Evolutionary conservation across 2,329 filamentous ascomycete species (phyloP).

Genomic region (Colletotrichum nymphaeae): DNA sequence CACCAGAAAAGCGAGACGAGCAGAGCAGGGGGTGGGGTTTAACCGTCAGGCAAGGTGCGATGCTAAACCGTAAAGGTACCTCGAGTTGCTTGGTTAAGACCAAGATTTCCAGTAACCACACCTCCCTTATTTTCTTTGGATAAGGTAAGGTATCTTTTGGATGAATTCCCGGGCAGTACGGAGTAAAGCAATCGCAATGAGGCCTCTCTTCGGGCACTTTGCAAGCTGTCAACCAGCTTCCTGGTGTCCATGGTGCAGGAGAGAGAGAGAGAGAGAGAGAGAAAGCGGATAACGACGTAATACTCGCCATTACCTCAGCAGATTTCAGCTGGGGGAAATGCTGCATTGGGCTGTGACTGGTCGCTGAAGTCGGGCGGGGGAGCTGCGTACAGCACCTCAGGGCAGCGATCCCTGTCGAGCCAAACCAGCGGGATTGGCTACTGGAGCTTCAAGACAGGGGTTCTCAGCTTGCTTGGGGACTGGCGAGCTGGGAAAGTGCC

Average conservation of each 20-base stretch:
- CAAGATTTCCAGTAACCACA: not conserved
- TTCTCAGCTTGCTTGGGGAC: conserved; percentile 25
- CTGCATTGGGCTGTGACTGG: conserved; percentile 19
- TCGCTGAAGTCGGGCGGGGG: conserved; percentile 12
- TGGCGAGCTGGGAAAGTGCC: not conserved
- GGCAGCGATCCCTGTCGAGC: conserved; percentile 27
- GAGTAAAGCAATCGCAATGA: not conserved
- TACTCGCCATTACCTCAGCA: conserved; percentile 20
- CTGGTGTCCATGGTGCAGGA: not conserved
- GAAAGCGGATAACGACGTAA: conserved; percentile 35
- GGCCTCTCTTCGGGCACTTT: not conserved
- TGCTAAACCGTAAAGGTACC: not conserved
- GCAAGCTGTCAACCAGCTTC: not conserved
- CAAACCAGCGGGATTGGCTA: conserved; percentile 31
- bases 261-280: not conserved
- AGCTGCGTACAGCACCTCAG: conserved; percentile 19
- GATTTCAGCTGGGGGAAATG: conserved; percentile 18
- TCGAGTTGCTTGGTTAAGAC: not conserved
- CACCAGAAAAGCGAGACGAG: not conserved
- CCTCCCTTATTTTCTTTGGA: not conserved
- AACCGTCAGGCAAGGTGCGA: not conserved
- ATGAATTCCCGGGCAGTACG: not conserved
- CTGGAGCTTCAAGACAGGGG: conserved; percentile 26
- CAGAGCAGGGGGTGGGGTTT: not conserved
- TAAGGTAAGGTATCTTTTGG: not conserved